These are phyloP conservation scores for Rhizopogon rudus DNA, from an alignment of 768 basidiomycete species.

Conservation along the genomic window DNA sequence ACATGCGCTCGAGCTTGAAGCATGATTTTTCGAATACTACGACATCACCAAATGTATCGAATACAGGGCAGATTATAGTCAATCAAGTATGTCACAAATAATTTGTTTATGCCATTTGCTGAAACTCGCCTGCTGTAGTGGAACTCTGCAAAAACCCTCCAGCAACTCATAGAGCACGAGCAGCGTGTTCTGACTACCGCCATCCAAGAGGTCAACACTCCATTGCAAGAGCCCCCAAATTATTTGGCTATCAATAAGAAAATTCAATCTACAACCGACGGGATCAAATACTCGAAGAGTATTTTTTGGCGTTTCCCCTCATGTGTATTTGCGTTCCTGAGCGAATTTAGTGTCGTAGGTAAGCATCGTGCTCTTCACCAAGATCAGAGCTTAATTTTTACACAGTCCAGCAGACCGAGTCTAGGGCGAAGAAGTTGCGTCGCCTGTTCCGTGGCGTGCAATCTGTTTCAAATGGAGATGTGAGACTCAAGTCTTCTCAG, in stretches of 20 bases:
- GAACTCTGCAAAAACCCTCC: conserved; percentile 38
- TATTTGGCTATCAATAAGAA: not conserved
- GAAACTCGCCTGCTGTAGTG: conserved; percentile 26
- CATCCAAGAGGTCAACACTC: not conserved
- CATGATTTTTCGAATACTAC: conserved; percentile 34
- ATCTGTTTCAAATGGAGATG: conserved; percentile 29
- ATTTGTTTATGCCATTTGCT: not conserved
- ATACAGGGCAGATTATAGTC: conserved; percentile 27
- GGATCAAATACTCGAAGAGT: not conserved
- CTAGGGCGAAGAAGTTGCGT: conserved; percentile 44
- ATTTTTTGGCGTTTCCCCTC: not conserved
- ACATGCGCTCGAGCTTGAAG: conserved; percentile 24
- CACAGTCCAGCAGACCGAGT: conserved; percentile 57
- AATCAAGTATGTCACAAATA: conserved; percentile 31
- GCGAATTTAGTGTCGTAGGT: conserved; percentile 22
- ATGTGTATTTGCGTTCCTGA: conserved; percentile 10
- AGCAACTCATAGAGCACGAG: conserved; percentile 17
- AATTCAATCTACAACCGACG: conserved; percentile 4
- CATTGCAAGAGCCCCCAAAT: not conserved
- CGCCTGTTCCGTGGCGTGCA: conserved; percentile 34
- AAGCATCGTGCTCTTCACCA: not conserved
- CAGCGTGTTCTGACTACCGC: conserved; percentile 1
- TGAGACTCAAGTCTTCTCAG: conserved; percentile 38
- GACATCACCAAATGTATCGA: conserved; percentile 4
- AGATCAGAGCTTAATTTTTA: not conserved